Evolutionary conservation across 2,329 filamentous ascomycete species (phyloP), one percentile per base, ranked within the genome.

Genomic region (Aureobasidium melanogenum): DNA sequence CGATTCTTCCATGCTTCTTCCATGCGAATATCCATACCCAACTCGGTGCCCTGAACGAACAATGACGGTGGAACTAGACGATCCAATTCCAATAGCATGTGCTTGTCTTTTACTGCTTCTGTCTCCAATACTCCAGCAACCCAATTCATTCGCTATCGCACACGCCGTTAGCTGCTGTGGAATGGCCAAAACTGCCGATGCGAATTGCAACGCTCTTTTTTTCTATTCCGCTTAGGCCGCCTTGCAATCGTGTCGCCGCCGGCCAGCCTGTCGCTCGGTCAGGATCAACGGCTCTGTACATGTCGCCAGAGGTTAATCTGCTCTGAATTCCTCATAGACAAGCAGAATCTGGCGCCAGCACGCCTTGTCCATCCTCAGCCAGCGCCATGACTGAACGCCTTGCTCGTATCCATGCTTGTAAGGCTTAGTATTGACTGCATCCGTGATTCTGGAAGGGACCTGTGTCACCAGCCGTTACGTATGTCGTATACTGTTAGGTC

Each of bases 31-130:
- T 57, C 54, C 30, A 46, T 38, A n/a, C 54, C 54, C 39, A 38
- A 43, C 39, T 44, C 26, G 52, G 52, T n/a, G 19, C 8, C 8
- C n/a, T 36, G 41, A 10, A 38, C 56, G 17, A 10, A 26, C 56
- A 39, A 50, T 32, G 56, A 59, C 56, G 56, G 56, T 59, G 56
- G 19, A 26, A 50, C 56, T 59, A 59, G 44, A 44, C 54, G 54
- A 57, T 57, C 54, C 9, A 38, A 28, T 57, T 47, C 30, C 54
- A 57, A 57, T 57, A 57, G 54, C 51, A 56, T 36, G 19, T 36
- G 5, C 54, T 17, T 19, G 38, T 41, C 34, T 56, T n/a, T 56
- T 56, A 44, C 52, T 56, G 52, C 52, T 56, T 56, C 52, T 15
- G 54, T 46, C 14, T 47, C 41, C 41, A 57, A 57, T 57, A 47